Evolutionary conservation across 139 green algal species (phyloP).

Genomic region (Pleodorina starrii): DNA sequence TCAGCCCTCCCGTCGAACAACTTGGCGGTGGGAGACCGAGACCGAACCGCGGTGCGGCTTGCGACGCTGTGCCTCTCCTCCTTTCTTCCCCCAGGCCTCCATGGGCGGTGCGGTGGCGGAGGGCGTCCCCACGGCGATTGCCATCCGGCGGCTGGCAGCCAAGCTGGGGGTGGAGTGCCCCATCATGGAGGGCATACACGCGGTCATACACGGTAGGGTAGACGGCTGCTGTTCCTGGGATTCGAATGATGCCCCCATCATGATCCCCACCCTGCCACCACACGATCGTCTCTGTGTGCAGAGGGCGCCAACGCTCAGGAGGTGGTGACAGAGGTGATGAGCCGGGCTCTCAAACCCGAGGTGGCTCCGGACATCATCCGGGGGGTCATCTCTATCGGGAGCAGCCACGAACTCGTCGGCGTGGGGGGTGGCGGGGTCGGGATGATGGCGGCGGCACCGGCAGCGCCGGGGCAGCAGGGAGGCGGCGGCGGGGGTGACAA

Average conservation of each 20-base stretch:
- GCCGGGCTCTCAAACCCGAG: slow-evolving; percentile 72
- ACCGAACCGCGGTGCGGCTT: no score
- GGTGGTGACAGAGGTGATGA: slow-evolving; percentile 71
- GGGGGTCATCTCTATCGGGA: background rate
- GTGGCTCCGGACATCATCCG: slow-evolving; percentile 50
- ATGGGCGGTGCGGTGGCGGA: slow-evolving; percentile 85
- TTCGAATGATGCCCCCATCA: no score
- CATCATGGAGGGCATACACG: slow-evolving; percentile 89
- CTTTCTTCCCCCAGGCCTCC: slow-evolving; percentile 17
- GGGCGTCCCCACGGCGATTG: slow-evolving; percentile 82
- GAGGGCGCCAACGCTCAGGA: slow-evolving; percentile 73
- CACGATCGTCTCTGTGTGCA: slow-evolving; percentile 18
- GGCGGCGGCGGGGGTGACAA: background rate
- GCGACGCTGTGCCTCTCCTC: background rate
- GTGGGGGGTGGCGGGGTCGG: background rate
- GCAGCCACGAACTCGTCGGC: background rate
- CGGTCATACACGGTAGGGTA: slow-evolving; percentile 69
- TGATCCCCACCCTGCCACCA: no score
- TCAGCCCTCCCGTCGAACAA: no score
- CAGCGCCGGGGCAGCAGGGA: background rate
- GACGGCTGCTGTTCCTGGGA: no score
- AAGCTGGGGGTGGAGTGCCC: slow-evolving; percentile 80
- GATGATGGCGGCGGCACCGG: background rate
- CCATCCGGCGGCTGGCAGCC: slow-evolving; percentile 70
- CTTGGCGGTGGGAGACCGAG: no score